These are phyloP conservation scores for Actinomortierella ambigua DNA, from an alignment of 371 early-diverging fungal species.

Conservation along the genomic window DNA sequence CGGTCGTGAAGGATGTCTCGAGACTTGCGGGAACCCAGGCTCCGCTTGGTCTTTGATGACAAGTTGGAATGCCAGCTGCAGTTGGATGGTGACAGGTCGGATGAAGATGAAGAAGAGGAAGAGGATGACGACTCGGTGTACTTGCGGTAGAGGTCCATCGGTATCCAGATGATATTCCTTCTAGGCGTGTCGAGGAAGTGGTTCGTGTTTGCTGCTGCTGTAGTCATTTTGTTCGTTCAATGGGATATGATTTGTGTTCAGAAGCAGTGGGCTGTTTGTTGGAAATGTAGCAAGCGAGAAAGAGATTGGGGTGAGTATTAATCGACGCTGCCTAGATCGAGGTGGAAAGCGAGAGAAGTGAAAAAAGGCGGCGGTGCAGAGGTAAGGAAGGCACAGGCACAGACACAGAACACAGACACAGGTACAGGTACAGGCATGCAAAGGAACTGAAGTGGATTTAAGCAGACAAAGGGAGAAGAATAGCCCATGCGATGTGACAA, in stretches of 20 bases:
- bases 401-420: no score
- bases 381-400: no score
- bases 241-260: no score
- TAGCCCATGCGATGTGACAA: no score
- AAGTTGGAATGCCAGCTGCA: conserved; percentile 12
- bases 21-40: conserved; percentile 7
- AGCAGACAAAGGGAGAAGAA: no score
- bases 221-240: no score
- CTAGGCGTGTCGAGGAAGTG: conserved; percentile 21
- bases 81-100: conserved; percentile 9
- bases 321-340: not conserved
- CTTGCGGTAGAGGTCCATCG: conserved; percentile 29
- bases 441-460: no score
- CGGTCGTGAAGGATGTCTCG: not conserved
- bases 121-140: conserved; percentile 31
- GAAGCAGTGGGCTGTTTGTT: not conserved
- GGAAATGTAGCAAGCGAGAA: not conserved
- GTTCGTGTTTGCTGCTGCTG: conserved; percentile 18
- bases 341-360: not conserved
- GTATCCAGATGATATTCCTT: conserved; percentile 35
- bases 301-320: not conserved
- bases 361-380: no score
- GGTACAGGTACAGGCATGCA: no score
- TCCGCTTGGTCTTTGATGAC: conserved; percentile 8
- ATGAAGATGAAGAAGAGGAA: conserved; percentile 13